Conservation (phyloP, 805 yeast genomes). For the Kazachstania bromeliacearum region DNA sequence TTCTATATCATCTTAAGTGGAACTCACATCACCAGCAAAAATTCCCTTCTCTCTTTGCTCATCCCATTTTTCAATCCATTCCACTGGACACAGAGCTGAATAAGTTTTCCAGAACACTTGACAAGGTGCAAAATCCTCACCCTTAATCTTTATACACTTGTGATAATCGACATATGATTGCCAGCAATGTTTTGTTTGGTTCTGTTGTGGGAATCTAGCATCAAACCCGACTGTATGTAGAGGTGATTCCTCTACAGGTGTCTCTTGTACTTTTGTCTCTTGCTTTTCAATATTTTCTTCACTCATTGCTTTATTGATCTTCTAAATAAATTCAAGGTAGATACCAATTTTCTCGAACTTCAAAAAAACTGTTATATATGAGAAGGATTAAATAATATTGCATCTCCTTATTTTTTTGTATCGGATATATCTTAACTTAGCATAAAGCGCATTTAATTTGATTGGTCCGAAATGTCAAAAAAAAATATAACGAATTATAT, state of each 20-base stretch:
- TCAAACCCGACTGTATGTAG: conserved; percentile 68
- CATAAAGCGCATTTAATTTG: too few relatives aligned
- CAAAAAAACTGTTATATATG: too few relatives aligned
- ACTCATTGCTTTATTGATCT: conserved; percentile 6
- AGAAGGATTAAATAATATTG: too few relatives aligned
- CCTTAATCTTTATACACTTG: conserved; percentile 93
- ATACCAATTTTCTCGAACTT: too few relatives aligned
- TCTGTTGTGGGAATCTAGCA: conserved; percentile 92
- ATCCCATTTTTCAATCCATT: conserved; percentile 84
- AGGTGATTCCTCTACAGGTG: conserved; percentile 32
- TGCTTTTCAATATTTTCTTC: conserved; percentile 2
- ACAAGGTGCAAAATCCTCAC: conserved; percentile 98
- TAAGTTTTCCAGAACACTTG: conserved; percentile 87
- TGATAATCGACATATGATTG: conserved; percentile 96
- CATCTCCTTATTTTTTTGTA: too few relatives aligned
- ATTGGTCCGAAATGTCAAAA: too few relatives aligned
- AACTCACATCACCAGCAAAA: conserved; percentile 39
- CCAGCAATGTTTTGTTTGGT: conserved; percentile 98
- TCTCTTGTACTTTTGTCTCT: conserved; percentile 2
- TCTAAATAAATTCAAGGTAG: too few relatives aligned
- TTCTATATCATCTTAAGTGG: too few relatives aligned
- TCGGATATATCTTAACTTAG: too few relatives aligned
- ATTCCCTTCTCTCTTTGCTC: conserved; percentile 65
- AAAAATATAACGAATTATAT: too few relatives aligned
- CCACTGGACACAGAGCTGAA: conserved; percentile 75